Evolutionary conservation across 2,329 filamentous ascomycete genomes (phyloP), one percentile per base, ranked within the genome.

Genomic region (Fusarium sp.): DNA sequence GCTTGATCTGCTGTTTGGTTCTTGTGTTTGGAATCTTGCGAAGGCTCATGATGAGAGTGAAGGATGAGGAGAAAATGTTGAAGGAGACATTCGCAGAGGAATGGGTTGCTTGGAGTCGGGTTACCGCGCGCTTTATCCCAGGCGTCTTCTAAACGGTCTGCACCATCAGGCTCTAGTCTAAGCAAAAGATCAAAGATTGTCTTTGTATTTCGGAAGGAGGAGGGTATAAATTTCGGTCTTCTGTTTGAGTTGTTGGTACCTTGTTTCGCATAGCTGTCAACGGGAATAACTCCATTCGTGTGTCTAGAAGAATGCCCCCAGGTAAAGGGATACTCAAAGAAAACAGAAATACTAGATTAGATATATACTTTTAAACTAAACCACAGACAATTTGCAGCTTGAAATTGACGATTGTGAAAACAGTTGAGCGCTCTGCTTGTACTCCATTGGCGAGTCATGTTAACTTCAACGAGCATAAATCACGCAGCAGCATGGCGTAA

Each of bases 101-200:
- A 25, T 56, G 53, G 53, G 18, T 56, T 35, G 13, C 29, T 4
- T 56, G 53, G 53, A 46, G n/a, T 35, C 53, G 39, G 10, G 29
- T 13, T 15, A 56, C 53, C 11, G 10, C 38, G 5, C 53, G 39
- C 18, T 56, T 56, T 8, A 33, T 56, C 29, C 53, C 39, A 7
- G 53, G 39, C 13, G 18, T 50, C n/a, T n/a, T 47, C 29, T 55
- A 31, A 12, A 2, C 9, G 17, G 9, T 14, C 1, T 20, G 9
- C 1, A 8, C 12, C 2, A 5, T 17, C 12, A 5, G 8, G 3
- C 1, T 8, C 17, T 2, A 11, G 2, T 11, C n/a, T 50, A 3
- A 25, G 6, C 4, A 20, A 14, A 25, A n/a, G 9, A 5, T 13
- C 11, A 20, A 18, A 35, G 31, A 3, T 11, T 10, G 9, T 6